Evolutionary conservation across 1,139 yeast genomes (phyloP).

Genomic region (Geotrichum aggregatum): DNA sequence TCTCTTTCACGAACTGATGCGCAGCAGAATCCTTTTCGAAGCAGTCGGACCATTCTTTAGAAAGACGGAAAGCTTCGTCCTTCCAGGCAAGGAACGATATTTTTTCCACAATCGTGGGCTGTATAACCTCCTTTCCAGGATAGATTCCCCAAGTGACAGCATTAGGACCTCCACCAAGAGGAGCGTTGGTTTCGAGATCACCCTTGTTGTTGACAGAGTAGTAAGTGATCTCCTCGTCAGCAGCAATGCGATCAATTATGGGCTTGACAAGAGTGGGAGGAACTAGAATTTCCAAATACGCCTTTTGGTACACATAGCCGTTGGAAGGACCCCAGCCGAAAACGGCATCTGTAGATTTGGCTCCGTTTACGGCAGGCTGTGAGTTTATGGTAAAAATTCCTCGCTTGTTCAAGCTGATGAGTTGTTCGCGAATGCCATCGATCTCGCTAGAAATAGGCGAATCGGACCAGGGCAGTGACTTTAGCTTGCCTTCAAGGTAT

Average conservation of each 20-base stretch:
- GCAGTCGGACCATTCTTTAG: slow-evolving; percentile 69
- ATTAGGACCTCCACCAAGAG: slow-evolving; percentile 68
- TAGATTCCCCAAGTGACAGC: slow-evolving; percentile 98
- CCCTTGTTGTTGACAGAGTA: slow-evolving; percentile 70
- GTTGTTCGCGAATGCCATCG: slow-evolving; percentile 53
- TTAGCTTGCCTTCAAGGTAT: slow-evolving; percentile 65
- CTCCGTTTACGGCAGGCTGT: slow-evolving; percentile 89
- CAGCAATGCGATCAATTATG: slow-evolving; percentile 46
- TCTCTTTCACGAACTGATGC: slow-evolving; percentile 44
- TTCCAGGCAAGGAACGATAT: slow-evolving; percentile 92
- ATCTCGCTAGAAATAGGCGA: slow-evolving; percentile 80
- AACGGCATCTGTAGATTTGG: slow-evolving; percentile 61
- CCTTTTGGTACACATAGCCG: slow-evolving; percentile 91
- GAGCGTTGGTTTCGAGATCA: slow-evolving; percentile 59
- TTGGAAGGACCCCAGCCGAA: slow-evolving; percentile 96
- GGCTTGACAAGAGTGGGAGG: slow-evolving; percentile 52
- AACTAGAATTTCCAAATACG: slow-evolving; percentile 78
- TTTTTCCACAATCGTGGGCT: slow-evolving; percentile 90
- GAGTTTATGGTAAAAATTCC: slow-evolving; percentile 84
- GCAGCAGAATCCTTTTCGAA: slow-evolving; percentile 39
- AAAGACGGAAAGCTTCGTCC: slow-evolving; percentile 84
- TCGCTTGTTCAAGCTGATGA: slow-evolving; percentile 58
- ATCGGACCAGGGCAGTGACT: slow-evolving; percentile 93
- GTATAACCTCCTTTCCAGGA: slow-evolving; percentile 87
- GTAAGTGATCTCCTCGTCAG: slow-evolving; percentile 57